Conservation (phyloP, 768 basidiomycete genomes). For the Lentinula aciculospora region DNA sequence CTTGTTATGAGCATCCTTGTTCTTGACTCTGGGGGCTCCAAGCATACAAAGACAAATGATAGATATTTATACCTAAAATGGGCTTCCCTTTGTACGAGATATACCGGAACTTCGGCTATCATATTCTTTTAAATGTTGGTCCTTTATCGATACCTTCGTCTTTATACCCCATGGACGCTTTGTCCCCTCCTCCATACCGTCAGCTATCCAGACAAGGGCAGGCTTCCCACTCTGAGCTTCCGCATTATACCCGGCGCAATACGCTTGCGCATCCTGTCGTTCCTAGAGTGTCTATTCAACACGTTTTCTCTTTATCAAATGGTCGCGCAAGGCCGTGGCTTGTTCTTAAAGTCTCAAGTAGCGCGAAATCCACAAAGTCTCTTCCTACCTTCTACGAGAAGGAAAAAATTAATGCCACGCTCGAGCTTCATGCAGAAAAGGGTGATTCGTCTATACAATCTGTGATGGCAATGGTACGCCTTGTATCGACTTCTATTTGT, state of each 20-base stretch:
- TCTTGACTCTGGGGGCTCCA: background rate
- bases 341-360: constrained; percentile 41
- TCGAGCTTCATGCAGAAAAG: constrained; percentile 43
- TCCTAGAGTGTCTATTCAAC: constrained; percentile 41
- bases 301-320: constrained; percentile 35
- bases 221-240: constrained; percentile 41
- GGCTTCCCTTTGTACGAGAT: background rate
- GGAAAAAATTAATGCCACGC: constrained; percentile 40
- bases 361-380: constrained; percentile 45
- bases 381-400: constrained; percentile 51
- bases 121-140: background rate
- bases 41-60: background rate
- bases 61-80: background rate
- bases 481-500: background rate
- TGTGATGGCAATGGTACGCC: constrained; percentile 36
- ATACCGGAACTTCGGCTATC: background rate
- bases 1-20: constrained; percentile 3
- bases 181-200: constrained; percentile 45
- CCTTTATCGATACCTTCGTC: background rate
- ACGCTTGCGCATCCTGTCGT: constrained; percentile 32
- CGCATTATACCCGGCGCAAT: constrained; percentile 43
- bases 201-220: constrained; percentile 46
- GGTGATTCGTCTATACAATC: constrained; percentile 45
- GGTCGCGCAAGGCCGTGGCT: constrained; percentile 38
- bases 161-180: constrained; percentile 13